A percentile compares a stretch with the other conserved stretches of the same genome.
Evolutionary conservation across 73 alveolate genomes (phyloP).

Genomic region (Paramecium sexaurelia): DNA sequence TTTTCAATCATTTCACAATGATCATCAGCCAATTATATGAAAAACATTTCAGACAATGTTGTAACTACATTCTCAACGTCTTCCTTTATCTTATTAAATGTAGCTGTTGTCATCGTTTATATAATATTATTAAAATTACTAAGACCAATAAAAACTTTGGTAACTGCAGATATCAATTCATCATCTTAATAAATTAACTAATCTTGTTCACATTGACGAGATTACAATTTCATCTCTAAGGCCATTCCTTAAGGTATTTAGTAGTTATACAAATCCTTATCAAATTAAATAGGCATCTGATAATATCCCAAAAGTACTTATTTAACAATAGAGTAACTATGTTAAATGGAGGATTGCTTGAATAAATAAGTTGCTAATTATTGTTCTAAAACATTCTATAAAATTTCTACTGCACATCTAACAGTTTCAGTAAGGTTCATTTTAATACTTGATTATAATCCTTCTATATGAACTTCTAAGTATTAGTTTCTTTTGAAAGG

Average conservation of each 20-base stretch:
- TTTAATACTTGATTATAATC: neutral
- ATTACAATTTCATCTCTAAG: neutral
- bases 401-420: constrained; percentile 31
- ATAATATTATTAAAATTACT: constrained; percentile 35
- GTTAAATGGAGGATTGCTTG: constrained; percentile 43
- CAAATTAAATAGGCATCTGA: neutral
- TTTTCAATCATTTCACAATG: neutral
- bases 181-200: neutral
- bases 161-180: neutral
- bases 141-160: constrained; percentile 28
- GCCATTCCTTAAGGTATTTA: constrained; percentile 1
- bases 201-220: neutral
- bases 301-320: neutral
- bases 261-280: neutral
- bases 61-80: constrained; percentile 51
- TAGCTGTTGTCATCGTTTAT: constrained; percentile 3
- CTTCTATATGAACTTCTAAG: constrained; percentile 27
- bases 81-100: constrained; percentile 5
- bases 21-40: constrained; percentile 33
- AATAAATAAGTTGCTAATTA: constrained; percentile 30
- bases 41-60: constrained; percentile 28
- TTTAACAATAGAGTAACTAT: constrained; percentile 31
- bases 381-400: neutral
- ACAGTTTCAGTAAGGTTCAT: constrained; percentile 26
- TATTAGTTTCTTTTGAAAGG: neutral